These are phyloP conservation scores for Fonsecaea multimorphosa DNA, from an alignment of 2,329 filamentous ascomycete genomes.

Conservation along the genomic window DNA sequence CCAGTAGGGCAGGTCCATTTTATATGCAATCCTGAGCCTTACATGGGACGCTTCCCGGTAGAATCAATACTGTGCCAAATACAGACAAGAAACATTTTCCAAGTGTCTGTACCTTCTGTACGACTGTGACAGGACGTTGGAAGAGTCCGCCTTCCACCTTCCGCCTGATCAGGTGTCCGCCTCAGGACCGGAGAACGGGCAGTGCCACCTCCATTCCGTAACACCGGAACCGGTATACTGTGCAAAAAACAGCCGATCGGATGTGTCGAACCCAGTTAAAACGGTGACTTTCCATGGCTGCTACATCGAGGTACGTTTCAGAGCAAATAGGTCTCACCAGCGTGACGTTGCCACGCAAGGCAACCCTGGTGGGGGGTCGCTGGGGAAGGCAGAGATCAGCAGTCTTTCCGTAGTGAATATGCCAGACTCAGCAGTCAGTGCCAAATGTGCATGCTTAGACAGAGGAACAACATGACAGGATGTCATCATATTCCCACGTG, in stretches of 20 bases:
- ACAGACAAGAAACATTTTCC: conserved; percentile 8
- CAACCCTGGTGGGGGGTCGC: conserved; percentile 7
- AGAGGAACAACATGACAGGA: conserved; percentile 3
- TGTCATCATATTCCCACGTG: conserved; percentile 8
- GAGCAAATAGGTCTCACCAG: conserved; percentile 10
- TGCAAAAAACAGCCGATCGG: conserved; percentile 3
- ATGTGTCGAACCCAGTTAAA: not conserved
- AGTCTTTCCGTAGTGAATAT: not conserved
- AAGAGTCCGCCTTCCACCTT: conserved; percentile 5
- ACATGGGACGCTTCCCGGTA: conserved; percentile 16
- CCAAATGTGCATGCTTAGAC: not conserved
- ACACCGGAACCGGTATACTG: conserved; percentile 17
- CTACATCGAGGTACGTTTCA: conserved; percentile 4
- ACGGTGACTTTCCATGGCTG: not conserved
- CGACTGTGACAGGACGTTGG: conserved; percentile 8
- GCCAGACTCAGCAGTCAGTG: not conserved
- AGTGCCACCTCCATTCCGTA: conserved; percentile 21
- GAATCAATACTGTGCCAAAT: not conserved
- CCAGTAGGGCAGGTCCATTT: conserved; percentile 13
- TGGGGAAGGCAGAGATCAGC: not conserved
- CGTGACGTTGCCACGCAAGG: conserved; percentile 12
- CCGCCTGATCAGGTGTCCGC: conserved; percentile 9
- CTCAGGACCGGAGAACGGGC: conserved; percentile 2
- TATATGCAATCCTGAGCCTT: conserved; percentile 27
- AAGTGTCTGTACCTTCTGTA: conserved; percentile 18